These are phyloP conservation scores for Rasamsonia emersonii DNA, from an alignment of 2,329 filamentous ascomycete species.

Conservation along the genomic window DNA sequence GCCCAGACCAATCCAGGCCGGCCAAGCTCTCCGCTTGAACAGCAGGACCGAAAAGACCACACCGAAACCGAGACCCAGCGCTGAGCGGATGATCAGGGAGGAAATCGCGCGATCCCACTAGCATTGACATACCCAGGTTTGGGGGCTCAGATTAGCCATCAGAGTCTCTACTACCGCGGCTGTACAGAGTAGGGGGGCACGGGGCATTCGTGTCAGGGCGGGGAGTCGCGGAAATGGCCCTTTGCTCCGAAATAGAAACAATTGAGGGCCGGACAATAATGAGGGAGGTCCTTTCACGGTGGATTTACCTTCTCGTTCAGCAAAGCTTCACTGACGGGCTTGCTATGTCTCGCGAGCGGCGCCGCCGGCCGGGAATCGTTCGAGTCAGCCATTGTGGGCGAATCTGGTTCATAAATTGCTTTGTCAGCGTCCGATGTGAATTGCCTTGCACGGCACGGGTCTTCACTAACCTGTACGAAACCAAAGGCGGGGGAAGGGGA, in stretches of 20 bases:
- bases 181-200: too few relatives aligned
- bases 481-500: too few relatives aligned
- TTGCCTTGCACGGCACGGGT: background rate
- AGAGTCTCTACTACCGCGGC: too few relatives aligned
- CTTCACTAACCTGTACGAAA: too few relatives aligned
- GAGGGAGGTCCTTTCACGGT: background rate
- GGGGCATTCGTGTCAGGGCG: too few relatives aligned
- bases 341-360: slow-evolving; percentile 59
- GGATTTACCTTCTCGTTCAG: slow-evolving; percentile 90
- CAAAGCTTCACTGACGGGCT: slow-evolving; percentile 91
- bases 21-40: slow-evolving; percentile 97
- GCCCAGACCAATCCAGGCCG: slow-evolving; percentile 85
- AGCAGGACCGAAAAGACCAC: slow-evolving; percentile 97
- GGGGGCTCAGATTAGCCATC: slow-evolving; percentile 2
- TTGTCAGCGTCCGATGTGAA: too few relatives aligned
- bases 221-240: too few relatives aligned
- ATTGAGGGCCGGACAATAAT: too few relatives aligned
- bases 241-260: too few relatives aligned
- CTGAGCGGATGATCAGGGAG: slow-evolving; percentile 92
- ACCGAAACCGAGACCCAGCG: slow-evolving; percentile 91
- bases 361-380: slow-evolving; percentile 50
- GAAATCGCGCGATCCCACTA: slow-evolving; percentile 99
- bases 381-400: slow-evolving; percentile 47
- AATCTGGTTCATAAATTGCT: slow-evolving; percentile 1
- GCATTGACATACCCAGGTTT: slow-evolving; percentile 13